phyloP scores from a whole-genome alignment of 2,329 filamentous ascomycete species.

The Spiromastix sp. region DNA sequence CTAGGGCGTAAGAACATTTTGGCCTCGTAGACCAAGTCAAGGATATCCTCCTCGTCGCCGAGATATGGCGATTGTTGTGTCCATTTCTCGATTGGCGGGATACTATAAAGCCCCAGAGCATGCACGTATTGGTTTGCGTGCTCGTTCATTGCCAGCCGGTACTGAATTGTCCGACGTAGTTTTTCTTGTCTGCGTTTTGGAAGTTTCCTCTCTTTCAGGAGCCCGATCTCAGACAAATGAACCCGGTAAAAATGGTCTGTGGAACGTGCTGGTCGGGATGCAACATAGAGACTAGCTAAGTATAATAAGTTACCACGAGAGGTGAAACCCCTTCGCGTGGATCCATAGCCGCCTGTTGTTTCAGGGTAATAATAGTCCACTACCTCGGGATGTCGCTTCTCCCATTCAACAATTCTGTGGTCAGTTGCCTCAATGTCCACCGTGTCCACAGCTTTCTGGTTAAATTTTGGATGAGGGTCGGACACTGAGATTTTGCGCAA shows the following conservation, averaged over 20 bases:
- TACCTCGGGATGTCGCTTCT: background rate
- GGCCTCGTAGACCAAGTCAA: no score
- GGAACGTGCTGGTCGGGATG: background rate
- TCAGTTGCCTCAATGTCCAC: background rate
- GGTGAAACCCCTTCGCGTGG: background rate
- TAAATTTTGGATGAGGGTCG: background rate
- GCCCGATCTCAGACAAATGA: background rate
- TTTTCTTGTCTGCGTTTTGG: background rate
- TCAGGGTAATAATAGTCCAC: background rate
- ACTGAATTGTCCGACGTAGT: background rate
- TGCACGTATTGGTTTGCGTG: background rate
- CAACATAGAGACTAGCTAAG: background rate
- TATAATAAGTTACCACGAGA: background rate
- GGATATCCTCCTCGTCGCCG: no score
- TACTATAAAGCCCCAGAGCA: background rate
- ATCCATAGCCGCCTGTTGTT: background rate
- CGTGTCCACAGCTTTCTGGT: background rate
- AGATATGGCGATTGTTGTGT: no score
- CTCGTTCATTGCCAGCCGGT: conserved; percentile 1
- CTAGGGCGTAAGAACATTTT: no score
- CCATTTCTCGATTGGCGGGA: background rate
- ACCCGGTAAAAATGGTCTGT: background rate
- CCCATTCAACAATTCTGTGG: background rate
- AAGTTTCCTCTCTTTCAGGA: background rate
- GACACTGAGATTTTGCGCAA: background rate